Base-by-base conservation (phyloP, 768 basidiomycete species). In the Trametes maxima region DNA sequence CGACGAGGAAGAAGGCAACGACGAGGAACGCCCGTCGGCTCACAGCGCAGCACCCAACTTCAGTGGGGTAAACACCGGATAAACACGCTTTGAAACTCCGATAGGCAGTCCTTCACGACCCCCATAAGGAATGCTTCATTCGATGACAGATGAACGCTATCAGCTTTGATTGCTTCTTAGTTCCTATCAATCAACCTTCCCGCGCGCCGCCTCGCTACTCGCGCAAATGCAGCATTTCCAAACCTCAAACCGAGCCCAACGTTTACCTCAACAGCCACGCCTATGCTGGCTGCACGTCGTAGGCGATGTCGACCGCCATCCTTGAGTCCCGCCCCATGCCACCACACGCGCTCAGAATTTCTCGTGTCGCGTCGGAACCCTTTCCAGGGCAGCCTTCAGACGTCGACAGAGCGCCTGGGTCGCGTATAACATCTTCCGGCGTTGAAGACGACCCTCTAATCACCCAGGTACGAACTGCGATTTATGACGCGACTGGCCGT, bases 1-100 rank as follows among this genome's bases (percentile, higher is more conserved):
- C 43, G 60, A 63, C 54, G 56, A 65, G 40, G 62, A 48, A 49
- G 59, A 64, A 56, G 62, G 60, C 51, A 62, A 65, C 64, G 63
- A 68, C 47, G 47, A 48, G 54, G 28, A 47, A 63, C 59, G 59
- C 57, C 48, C 57, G 57, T 58, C 57, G 57, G 54, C 43, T 40
- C 49, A 40, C 54, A 48, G 22, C 51, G 28, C 28, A 33, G 28
- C 28, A 33, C 28, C 28, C 28, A 33, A 8, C 28, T 8, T 33
- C 4, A 33, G 28, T 33, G 43, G 19, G 48, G n/a, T 43, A 54
- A 40, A 17, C 40, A 21, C 40, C 17, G 14, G 21, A n/a, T 24
- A 28, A 43, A n/a, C n/a, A 17, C 14, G 21, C 12, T 2, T 64
- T 64, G 33, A 46, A 24, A 52, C 62, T 64, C 62, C 57, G 62